Evolutionary conservation across 2,329 filamentous ascomycete species (phyloP), one percentile per base, ranked within the genome.

Genomic region (Penicillium sp.): DNA sequence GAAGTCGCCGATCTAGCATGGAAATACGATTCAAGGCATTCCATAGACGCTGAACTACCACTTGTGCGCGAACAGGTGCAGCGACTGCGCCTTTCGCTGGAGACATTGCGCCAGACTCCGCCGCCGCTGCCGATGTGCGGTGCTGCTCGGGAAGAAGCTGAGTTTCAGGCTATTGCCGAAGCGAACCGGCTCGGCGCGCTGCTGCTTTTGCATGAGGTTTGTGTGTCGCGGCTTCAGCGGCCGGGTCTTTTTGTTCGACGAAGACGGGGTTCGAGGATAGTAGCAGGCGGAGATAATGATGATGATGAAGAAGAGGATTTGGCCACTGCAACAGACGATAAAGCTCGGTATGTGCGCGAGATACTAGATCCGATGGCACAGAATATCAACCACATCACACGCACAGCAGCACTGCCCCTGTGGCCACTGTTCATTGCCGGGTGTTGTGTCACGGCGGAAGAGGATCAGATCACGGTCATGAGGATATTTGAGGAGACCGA

Each of bases 371-470:
- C 63, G 2, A 60, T 66, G 3, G 28, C 61, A 20, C 47, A 49
- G 23, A 64, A 61, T 24, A 61, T 62, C 33, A 52, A 57, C 11
- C 30, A 18, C 16, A 67, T 68, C 42, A 63, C 58, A 55, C 62
- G 61, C 16, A 64, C 64, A 0, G 65, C 66, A 1, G 64, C 61
- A 1, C 28, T 66, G 0, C 65, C 66, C 1, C 47, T 68, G 6
- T 68, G 66, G 65, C 65, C 65, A 6, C 58, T 68, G 1, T 68
- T 68, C 23, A 45, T 68, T 20, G 65, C 64, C 1, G 66, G 64
- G 11, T 67, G 66, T 11, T 67, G 65, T 54, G 61, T 60, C 14
- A 54, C 26, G 9, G 47, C 49, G 0, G 65, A 67, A 24, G 61
- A 60, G n/a, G 60, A 67, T 8, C 57, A 62, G 12, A 54, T 67